Percentiles rank a stretch among this genome's conserved stretches.
Evolutionary conservation across 768 basidiomycete species (phyloP).

Genomic region (Mycena alexandri): DNA sequence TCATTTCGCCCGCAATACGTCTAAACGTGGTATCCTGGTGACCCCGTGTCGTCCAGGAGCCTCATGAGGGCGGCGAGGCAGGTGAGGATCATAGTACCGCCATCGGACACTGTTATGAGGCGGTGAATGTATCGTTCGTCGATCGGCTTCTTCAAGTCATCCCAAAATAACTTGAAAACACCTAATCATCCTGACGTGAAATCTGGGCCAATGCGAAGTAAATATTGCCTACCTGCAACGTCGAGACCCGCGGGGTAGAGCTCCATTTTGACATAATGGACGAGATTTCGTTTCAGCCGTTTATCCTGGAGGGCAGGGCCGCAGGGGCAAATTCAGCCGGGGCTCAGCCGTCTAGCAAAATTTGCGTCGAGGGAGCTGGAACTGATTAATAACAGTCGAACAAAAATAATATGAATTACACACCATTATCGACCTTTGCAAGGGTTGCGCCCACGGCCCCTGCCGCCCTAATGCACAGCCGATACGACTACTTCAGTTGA

Average conservation of each 20-base stretch:
- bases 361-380: slow-evolving; percentile 8
- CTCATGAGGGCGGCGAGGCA: slow-evolving; percentile 18
- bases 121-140: slow-evolving; percentile 15
- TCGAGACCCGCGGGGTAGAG: slow-evolving; percentile 14
- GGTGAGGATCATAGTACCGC: slow-evolving; percentile 23
- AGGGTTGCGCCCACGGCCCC: slow-evolving; percentile 37
- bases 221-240: not conserved
- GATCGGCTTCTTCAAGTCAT: slow-evolving; percentile 1
- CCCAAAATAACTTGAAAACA: slow-evolving; percentile 10
- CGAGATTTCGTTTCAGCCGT: slow-evolving; percentile 5
- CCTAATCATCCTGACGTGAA: not conserved
- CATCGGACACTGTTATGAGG: not conserved
- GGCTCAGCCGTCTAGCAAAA: not conserved
- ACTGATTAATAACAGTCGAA: not conserved
- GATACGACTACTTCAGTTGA: slow-evolving; percentile 2
- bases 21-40: slow-evolving; percentile 25
- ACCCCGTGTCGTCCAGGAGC: slow-evolving; percentile 29
- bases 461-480: not conserved
- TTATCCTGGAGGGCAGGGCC: slow-evolving; percentile 4
- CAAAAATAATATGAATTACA: not conserved
- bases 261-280: not conserved
- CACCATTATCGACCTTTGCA: slow-evolving; percentile 21
- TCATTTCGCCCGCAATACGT: slow-evolving; percentile 9
- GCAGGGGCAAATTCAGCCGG: slow-evolving; percentile 7
- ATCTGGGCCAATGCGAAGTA: too few species aligned